Base-by-base conservation (phyloP, 148 eudicot species). In the Chenopodium album region DNA sequence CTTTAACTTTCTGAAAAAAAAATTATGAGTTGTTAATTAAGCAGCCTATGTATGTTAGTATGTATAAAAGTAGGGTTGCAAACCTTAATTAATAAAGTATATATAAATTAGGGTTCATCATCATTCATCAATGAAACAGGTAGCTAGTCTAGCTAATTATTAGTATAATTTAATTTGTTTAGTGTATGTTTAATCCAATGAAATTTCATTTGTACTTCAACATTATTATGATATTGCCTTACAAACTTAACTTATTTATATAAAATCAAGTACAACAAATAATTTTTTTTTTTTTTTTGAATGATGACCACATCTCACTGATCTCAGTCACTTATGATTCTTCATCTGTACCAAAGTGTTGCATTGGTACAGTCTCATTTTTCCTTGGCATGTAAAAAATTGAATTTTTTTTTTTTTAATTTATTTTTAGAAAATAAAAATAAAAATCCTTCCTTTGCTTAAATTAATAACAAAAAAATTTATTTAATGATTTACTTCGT, bases 31-130 rank as follows among this genome's bases (percentile, higher is more conserved):
- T 5, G 37, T 4, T 34, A 34, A 41, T 5, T 5, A 41, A 41
- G 44, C 44, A 41, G 44, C 8, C 44, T 41, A 5, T 41, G 44
- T 41, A 31, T 23, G 23, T 23, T 23, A 23, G 23, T 23, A 23
- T 28, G 29, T 28, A 41, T 41, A 41, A 6, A 41, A 41, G 44
- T 41, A 41, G 44, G 44, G 44, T 1, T 41, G 44, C 8, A 41
- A 6, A 41, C 7, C 7, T 41, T 41, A 41, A 41, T 41, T 41
- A 41, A 41, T 41, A 7, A 41, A 41, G 44, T 41, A 41, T 41
- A 4, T 41, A 41, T 41, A 41, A 34, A 72, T 56, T 80, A 80
- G 82, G 82, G 82, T 80, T 80, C 76, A 71, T 80, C 17, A 34
- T 5, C 41, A 52, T 59, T 80, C 17, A 34, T 5, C 41, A 52